Evolutionary conservation across 495 filamentous ascomycete genomes (phyloP), one percentile per base, ranked within the genome.

Genomic region (Neurospora sp.): DNA sequence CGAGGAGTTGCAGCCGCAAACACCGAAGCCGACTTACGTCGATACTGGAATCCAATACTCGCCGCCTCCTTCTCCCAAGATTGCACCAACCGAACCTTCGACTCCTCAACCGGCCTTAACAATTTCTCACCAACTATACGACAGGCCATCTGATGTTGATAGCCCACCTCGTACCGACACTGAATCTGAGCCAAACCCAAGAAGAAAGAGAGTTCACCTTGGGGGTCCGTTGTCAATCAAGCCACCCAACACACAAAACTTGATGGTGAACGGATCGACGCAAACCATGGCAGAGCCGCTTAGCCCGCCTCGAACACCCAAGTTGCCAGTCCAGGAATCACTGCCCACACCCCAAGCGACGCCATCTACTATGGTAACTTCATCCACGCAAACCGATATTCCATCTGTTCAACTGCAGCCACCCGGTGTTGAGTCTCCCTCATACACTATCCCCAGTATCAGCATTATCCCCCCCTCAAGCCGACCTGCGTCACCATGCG

Each of bases 41-140:
- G 92, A 96, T 79, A 86, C 87, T n/a, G 93, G 89, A 3, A 86
- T 92, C 48, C 94, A 97, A 79, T 94, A 86, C 76, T 93, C 94
- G 59, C 93, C 93, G 59, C 94, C 93, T 8, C 85, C 90, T 3
- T 96, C 92, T 20, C 93, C 93, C 7, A 84, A 82, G 61, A 70
- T 87, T n/a, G 74, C 81, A 40, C 79, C 81, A 1, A 72, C 73
- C 38, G 84, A 82, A 76, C 79, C 85, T 8, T 72, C 83, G 42
- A 83, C 82, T 10, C 80, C 81, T 12, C 84, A 87, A 73, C 81
- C 81, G 14, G 35, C 73, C 6, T 70, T 59, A 18, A 37, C 53
- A 12, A 27, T 71, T 68, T 72, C 77, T 8, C 10, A 73, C 9
- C 72, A 78, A 10, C 81, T 77, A 71, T 74, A 74, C 53, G 85